A percentile compares a stretch with the other conserved stretches of the same genome.
These are phyloP conservation scores for Suillus subaureus DNA, from an alignment of 768 basidiomycete species.

Conservation along the genomic window DNA sequence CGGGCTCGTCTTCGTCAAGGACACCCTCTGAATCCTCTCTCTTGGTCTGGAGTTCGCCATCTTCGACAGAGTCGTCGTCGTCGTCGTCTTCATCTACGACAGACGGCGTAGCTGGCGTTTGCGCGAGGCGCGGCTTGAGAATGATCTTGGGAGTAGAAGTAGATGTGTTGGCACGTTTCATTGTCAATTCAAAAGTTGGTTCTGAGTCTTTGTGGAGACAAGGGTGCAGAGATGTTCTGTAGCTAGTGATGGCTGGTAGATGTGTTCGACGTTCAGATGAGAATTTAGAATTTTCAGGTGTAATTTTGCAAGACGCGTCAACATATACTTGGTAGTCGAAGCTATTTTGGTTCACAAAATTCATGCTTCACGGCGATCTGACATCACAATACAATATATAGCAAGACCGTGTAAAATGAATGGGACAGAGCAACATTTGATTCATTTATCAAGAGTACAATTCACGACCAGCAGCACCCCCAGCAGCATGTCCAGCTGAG, in stretches of 20 bases:
- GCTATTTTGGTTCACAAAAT: not conserved
- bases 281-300: not conserved
- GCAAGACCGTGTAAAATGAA: not conserved
- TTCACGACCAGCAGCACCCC: conserved; percentile 10
- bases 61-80: conserved; percentile 21
- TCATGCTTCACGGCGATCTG: not conserved
- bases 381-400: not conserved
- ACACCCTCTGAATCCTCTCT: conserved; percentile 33
- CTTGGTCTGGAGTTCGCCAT: conserved; percentile 29
- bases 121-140: conserved; percentile 40
- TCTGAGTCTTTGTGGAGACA: not conserved
- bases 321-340: not conserved
- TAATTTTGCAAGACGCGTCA: not conserved
- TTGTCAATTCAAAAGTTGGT: not conserved
- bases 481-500: conserved; percentile 11
- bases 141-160: conserved; percentile 39
- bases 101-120: conserved; percentile 17
- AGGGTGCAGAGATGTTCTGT: not conserved
- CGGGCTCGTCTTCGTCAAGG: conserved; percentile 34
- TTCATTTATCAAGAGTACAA: conserved; percentile 14
- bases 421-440: conserved; percentile 12
- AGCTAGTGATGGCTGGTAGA: not conserved
- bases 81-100: conserved; percentile 22
- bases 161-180: conserved; percentile 27
- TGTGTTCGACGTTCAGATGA: not conserved